These are phyloP conservation scores for Sabuloglossum arenarium DNA, from an alignment of 495 filamentous ascomycete species.

Conservation along the genomic window DNA sequence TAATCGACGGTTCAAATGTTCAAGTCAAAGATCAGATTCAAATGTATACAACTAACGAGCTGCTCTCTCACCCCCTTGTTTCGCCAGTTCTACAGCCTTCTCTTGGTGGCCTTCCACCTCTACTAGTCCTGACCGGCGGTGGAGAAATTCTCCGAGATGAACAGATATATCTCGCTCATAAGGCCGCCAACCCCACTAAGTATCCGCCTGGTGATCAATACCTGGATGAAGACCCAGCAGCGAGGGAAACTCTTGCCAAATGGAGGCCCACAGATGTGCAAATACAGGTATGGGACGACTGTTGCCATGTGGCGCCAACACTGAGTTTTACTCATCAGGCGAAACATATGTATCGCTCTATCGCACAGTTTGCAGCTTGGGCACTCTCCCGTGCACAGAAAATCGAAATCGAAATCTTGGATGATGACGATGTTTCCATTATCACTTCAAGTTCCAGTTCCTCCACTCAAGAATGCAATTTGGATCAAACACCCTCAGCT, in stretches of 20 bases:
- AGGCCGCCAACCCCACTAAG: slow-evolving; percentile 57
- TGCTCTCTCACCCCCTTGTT: slow-evolving; percentile 71
- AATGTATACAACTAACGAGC: slow-evolving; percentile 77
- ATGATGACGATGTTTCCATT: slow-evolving; percentile 58
- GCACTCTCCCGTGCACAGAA: slow-evolving; percentile 66
- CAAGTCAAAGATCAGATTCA: slow-evolving; percentile 84
- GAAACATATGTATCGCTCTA: slow-evolving; percentile 78
- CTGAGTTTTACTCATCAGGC: slow-evolving; percentile 84
- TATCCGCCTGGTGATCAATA: slow-evolving; percentile 49
- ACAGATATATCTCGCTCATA: slow-evolving; percentile 87
- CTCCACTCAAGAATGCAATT: not conserved
- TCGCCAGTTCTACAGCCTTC: slow-evolving; percentile 72
- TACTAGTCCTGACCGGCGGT: slow-evolving; percentile 69
- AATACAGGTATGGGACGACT: slow-evolving; percentile 88
- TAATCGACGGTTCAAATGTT: slow-evolving; percentile 46
- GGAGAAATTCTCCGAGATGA: slow-evolving; percentile 82
- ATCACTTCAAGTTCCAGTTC: slow-evolving; percentile 26
- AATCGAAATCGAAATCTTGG: slow-evolving; percentile 52
- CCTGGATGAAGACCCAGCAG: slow-evolving; percentile 37
- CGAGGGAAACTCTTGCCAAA: slow-evolving; percentile 27
- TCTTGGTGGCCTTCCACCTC: slow-evolving; percentile 69
- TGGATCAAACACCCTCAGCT: too few relatives aligned
- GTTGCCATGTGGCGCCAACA: slow-evolving; percentile 82
- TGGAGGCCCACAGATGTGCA: slow-evolving; percentile 78
- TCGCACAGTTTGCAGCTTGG: slow-evolving; percentile 87